Conservation (phyloP, 768 basidiomycete species). For the Daedaleopsis sinensis region DNA sequence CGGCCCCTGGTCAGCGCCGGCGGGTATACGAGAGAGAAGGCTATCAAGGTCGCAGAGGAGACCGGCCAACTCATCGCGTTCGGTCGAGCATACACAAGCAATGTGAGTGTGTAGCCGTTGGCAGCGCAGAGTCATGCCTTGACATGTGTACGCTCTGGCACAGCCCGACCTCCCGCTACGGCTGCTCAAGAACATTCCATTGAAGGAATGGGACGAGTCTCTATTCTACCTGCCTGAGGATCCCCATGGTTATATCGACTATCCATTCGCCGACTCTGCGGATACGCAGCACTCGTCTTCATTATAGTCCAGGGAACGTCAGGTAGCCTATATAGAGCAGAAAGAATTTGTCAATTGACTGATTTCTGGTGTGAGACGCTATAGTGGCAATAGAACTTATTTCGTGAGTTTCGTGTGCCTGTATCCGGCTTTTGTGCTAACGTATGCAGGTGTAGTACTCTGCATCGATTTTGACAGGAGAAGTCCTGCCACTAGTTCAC, state of each 20-base stretch:
- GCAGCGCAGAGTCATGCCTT: too few relatives aligned
- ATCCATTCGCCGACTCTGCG: background rate
- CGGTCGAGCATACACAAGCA: constrained; percentile 29
- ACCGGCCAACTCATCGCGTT: constrained; percentile 26
- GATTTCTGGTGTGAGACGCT: too few relatives aligned
- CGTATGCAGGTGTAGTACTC: too few relatives aligned
- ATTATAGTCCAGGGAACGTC: background rate
- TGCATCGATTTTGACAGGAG: too few relatives aligned
- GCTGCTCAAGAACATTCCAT: constrained; percentile 7
- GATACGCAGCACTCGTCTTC: background rate
- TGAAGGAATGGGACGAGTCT: background rate
- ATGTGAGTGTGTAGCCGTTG: constrained; percentile 24
- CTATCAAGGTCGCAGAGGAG: constrained; percentile 18
- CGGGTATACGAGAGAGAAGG: constrained; percentile 23
- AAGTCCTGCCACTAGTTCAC: too few relatives aligned
- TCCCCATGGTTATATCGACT: constrained; percentile 26
- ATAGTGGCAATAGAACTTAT: too few relatives aligned
- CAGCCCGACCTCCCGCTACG: constrained; percentile 30
- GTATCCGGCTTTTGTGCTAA: too few relatives aligned
- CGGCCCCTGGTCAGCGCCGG: constrained; percentile 20
- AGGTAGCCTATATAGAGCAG: background rate
- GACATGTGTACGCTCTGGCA: too few relatives aligned
- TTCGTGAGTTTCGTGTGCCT: too few relatives aligned
- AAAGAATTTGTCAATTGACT: too few relatives aligned
- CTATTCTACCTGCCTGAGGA: constrained; percentile 39